These are phyloP conservation scores for Nicotiana benthamiana DNA, from an alignment of 257 asterid genomes.

Conservation along the genomic window DNA sequence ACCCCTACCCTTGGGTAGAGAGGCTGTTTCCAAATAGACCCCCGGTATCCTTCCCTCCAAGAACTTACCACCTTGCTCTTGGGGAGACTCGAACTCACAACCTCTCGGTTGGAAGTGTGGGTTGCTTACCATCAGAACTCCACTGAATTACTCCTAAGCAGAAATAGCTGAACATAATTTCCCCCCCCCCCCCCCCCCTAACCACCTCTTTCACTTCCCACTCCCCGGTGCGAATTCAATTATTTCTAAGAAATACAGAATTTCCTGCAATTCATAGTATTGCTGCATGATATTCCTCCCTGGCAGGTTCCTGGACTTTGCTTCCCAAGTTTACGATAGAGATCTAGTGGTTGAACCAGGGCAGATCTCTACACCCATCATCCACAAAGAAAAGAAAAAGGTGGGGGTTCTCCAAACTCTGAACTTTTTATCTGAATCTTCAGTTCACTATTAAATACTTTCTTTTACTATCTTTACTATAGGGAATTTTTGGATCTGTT, in stretches of 20 bases:
- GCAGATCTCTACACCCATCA: slow-evolving; percentile 22
- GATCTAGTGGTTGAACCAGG: slow-evolving; percentile 45
- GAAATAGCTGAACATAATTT: not conserved
- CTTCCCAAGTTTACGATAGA: slow-evolving; percentile 45
- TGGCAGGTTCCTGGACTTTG: slow-evolving; percentile 49
- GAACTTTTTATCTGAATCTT: not conserved
- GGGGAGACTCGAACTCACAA: too few relatives aligned
- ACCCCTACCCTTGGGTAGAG: too few relatives aligned
- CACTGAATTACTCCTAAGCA: too few relatives aligned
- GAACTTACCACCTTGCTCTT: too few relatives aligned
- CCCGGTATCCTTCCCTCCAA: too few relatives aligned
- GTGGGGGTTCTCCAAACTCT: slow-evolving; percentile 15
- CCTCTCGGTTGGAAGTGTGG: too few relatives aligned
- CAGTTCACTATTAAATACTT: not conserved
- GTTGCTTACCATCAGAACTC: too few relatives aligned
- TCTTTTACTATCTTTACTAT: slow-evolving; percentile 10
- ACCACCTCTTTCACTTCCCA: not conserved
- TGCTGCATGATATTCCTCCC: slow-evolving; percentile 6
- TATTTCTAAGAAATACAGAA: not conserved
- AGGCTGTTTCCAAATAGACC: too few relatives aligned
- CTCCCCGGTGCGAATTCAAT: not conserved
- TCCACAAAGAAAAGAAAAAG: slow-evolving; percentile 82
- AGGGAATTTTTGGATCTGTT: slow-evolving; percentile 73
- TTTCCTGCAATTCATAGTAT: not conserved
- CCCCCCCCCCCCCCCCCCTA: not conserved